Percentiles rank a stretch among this genome's conserved stretches.
phyloP scores from a whole-genome alignment of 805 yeast species.

The Pichia kluyveri region DNA sequence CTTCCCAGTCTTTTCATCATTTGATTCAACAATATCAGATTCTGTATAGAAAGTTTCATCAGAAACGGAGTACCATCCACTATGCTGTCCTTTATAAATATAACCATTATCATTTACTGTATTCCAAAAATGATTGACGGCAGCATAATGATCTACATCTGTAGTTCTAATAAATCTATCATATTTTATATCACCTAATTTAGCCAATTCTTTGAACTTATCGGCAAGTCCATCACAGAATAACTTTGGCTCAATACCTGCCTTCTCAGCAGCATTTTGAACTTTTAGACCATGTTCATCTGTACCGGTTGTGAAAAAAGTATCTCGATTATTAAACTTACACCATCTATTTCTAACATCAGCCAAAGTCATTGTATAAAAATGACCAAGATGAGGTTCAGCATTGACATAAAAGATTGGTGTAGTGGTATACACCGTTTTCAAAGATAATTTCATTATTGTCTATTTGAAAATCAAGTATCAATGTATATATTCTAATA shows the following conservation, averaged over 20 bases:
- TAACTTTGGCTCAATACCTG: slow-evolving; percentile 41
- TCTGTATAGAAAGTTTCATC: slow-evolving; percentile 94
- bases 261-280: slow-evolving; percentile 67
- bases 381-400: slow-evolving; percentile 87
- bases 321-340: slow-evolving; percentile 30
- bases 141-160: slow-evolving; percentile 61
- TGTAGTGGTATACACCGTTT: slow-evolving; percentile 52
- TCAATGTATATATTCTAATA: too few relatives aligned
- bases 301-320: slow-evolving; percentile 77
- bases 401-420: slow-evolving; percentile 98
- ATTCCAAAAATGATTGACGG: slow-evolving; percentile 68
- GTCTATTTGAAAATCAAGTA: too few relatives aligned
- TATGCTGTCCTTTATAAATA: slow-evolving; percentile 75
- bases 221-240: slow-evolving; percentile 66
- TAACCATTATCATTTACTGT: slow-evolving; percentile 47
- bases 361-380: slow-evolving; percentile 77
- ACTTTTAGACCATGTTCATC: slow-evolving; percentile 97
- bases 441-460: slow-evolving; percentile 5
- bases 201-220: slow-evolving; percentile 58
- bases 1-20: slow-evolving; percentile 25
- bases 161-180: slow-evolving; percentile 88
- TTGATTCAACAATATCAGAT: slow-evolving; percentile 47
- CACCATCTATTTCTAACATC: slow-evolving; percentile 78
- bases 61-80: slow-evolving; percentile 91
- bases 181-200: slow-evolving; percentile 44